phyloP scores from a whole-genome alignment of 805 yeast genomes.

The Vanderwaltozyma polyspora region DNA sequence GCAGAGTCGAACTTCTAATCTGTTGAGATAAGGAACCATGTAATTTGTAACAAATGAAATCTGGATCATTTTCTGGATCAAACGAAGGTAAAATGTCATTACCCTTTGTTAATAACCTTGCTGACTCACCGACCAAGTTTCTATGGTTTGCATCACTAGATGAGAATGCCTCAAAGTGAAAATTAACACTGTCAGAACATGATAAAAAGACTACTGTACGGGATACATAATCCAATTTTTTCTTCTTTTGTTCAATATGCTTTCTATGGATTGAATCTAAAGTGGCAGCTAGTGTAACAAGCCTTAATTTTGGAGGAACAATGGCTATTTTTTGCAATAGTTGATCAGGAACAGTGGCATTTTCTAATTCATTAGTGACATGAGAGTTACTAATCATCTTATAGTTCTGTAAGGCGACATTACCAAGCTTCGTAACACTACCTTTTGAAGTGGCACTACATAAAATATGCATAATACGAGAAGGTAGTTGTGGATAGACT shows the following conservation, averaged over 20 bases:
- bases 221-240: conserved; percentile 22
- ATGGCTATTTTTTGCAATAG: conserved; percentile 67
- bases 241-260: conserved; percentile 11
- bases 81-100: conserved; percentile 24
- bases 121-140: conserved; percentile 26
- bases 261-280: conserved; percentile 38
- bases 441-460: conserved; percentile 92
- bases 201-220: conserved; percentile 80
- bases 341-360: conserved; percentile 79
- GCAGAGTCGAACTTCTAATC: conserved; percentile 65
- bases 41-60: conserved; percentile 49
- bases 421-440: conserved; percentile 70
- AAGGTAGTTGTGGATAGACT: conserved; percentile 51
- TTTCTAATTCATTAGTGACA: conserved; percentile 61
- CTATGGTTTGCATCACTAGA: conserved; percentile 39
- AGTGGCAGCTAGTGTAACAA: conserved; percentile 66
- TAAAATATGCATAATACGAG: conserved; percentile 59
- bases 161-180: conserved; percentile 66
- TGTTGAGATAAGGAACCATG: conserved; percentile 91
- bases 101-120: conserved; percentile 21
- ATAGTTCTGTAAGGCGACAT: conserved; percentile 62
- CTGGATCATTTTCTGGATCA: conserved; percentile 27
- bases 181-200: conserved; percentile 94
- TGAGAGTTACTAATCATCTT: conserved; percentile 43
- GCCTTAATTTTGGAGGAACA: conserved; percentile 84